phyloP scores from a whole-genome alignment of 371 early-diverging fungal species.

The Thermomucor indicae-seudaticae region DNA sequence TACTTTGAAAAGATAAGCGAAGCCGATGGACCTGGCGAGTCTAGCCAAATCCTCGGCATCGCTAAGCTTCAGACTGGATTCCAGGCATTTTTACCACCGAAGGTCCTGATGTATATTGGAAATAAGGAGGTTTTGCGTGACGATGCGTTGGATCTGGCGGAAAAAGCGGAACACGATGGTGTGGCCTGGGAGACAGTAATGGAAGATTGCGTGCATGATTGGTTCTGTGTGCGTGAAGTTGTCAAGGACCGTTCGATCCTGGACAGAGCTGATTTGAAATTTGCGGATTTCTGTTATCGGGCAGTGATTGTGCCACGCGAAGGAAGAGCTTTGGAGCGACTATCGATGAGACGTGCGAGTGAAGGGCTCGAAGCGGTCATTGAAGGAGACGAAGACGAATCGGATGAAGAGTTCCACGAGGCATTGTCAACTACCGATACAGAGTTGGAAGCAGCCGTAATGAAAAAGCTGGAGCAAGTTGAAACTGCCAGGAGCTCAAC shows the following conservation, averaged over 20 bases:
- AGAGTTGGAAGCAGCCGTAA: conserved; percentile 7
- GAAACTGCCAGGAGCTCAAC: conserved; percentile 5
- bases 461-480: conserved; percentile 9
- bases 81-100: conserved; percentile 18
- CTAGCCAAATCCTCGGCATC: conserved; percentile 29
- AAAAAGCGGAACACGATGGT: conserved; percentile 33
- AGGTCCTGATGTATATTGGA: conserved; percentile 33
- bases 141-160: conserved; percentile 32
- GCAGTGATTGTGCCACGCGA: conserved; percentile 19
- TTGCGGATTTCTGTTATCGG: conserved; percentile 35
- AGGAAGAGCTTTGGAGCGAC: conserved; percentile 6
- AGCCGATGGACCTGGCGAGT: conserved; percentile 18
- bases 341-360: conserved; percentile 12
- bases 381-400: conserved; percentile 26
- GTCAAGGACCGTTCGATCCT: conserved; percentile 33
- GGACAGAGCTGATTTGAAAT: conserved; percentile 23
- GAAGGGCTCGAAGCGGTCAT: conserved; percentile 29
- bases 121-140: conserved; percentile 37
- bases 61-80: conserved; percentile 37
- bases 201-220: conserved; percentile 42
- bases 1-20: conserved; percentile 25
- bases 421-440: conserved; percentile 13
- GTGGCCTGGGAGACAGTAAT: conserved; percentile 28
- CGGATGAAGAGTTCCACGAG: conserved; percentile 13
- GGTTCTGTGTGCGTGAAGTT: conserved; percentile 44